phyloP scores from a whole-genome alignment of 345 rosid species.

The Clarkia xantiana region DNA sequence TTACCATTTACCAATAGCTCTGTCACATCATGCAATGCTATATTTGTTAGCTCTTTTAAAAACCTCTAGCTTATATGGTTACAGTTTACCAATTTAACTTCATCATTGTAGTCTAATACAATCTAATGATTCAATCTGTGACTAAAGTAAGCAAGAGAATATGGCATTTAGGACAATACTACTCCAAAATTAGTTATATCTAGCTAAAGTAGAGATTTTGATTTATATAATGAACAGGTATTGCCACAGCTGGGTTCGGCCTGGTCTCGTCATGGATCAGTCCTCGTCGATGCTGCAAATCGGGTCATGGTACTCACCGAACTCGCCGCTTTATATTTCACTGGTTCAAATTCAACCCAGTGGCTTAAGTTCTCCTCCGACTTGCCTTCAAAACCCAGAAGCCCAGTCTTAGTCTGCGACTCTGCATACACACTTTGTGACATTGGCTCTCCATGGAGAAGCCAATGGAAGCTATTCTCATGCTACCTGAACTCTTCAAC shows the following conservation, averaged over 20 bases:
- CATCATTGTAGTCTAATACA: too few relatives aligned
- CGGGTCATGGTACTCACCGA: conserved; percentile 75
- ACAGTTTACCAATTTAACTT: too few relatives aligned
- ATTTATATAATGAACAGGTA: conserved; percentile 11
- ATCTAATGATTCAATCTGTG: too few relatives aligned
- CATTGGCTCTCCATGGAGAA: conserved; percentile 83
- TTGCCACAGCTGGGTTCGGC: conserved; percentile 85
- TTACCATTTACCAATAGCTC: too few relatives aligned
- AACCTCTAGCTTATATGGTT: too few relatives aligned
- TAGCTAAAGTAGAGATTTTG: too few relatives aligned
- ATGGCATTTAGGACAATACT: too few relatives aligned
- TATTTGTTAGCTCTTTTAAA: too few relatives aligned
- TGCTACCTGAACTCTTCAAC: conserved; percentile 23
- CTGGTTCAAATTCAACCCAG: conserved; percentile 18
- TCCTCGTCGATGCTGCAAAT: conserved; percentile 50
- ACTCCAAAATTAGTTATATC: too few relatives aligned
- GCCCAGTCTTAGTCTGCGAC: conserved; percentile 50
- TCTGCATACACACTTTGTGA: conserved; percentile 66
- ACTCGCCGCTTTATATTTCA: conserved; percentile 56
- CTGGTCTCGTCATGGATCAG: conserved; percentile 80
- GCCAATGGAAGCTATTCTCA: conserved; percentile 70
- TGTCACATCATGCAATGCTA: too few relatives aligned
- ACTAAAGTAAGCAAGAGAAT: too few relatives aligned
- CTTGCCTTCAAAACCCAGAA: conserved; percentile 74
- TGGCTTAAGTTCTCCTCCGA: conserved; percentile 75